Base-by-base conservation (phyloP, 1,139 yeast genomes). In the Yamadazyma trypodendri region DNA sequence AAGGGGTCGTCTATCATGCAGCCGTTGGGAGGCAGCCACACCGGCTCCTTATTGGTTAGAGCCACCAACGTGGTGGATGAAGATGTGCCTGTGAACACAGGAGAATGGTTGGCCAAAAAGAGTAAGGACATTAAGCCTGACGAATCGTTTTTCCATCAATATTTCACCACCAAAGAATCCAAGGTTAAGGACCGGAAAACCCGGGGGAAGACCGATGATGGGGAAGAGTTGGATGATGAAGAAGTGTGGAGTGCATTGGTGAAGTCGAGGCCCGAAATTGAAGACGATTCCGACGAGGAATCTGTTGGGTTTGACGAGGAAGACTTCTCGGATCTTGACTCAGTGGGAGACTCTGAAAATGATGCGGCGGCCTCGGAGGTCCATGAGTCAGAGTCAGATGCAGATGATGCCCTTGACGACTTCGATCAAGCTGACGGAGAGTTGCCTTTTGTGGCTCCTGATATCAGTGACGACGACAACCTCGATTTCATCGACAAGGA, bases 1-100 rank as follows among this genome's bases (percentile, higher is more conserved):
- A 83, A 86, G 57, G 97, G 97, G 54, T 72, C 84, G 3, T 87
- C 97, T 35, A 90, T 92, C 58, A 94, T 94, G 97, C 98, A 92
- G 69, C 97, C 98, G 35, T 72, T 94, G 46, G 94, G 96, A 34
- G 97, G 97, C 42, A 77, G 83, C 1, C 88, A 84, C 44, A 82
- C 89, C n/a, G 88, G 86, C 7, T 68, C 82, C 1, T 67, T 86
- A 41, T 74, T 89, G 47, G 89, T 89, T 11, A 81, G 75, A 49
- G 78, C 88, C 18, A 77, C 87, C 3, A 79, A 77, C 51, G 64
- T 67, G 18, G 41, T 56, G 23, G 59, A 55, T 38, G 57, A 58
- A 2, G 77, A 71, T 32, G 54, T 75, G 13, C 95, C 97, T 2
- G 94, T 77, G 5, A 90, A 89, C 55, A 75, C 92, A 3, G 80